phyloP scores from a whole-genome alignment of 1,284 basidiomycete species.

The Trichosporon inkin region DNA sequence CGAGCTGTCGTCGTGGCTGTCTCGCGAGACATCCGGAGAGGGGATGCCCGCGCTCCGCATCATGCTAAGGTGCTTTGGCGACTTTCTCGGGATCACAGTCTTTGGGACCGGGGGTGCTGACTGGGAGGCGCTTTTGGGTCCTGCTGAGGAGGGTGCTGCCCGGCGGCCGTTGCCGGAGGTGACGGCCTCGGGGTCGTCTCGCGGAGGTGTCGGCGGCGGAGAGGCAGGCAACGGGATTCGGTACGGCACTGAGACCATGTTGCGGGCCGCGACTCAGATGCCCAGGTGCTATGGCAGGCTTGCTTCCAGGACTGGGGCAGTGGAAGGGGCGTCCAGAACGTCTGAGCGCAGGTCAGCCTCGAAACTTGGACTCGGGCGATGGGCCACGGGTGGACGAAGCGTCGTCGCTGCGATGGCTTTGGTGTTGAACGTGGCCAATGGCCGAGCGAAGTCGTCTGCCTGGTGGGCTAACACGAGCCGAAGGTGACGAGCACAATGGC shows the following conservation, averaged over 20 bases:
- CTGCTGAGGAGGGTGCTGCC: background rate
- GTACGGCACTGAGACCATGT: conserved; percentile 22
- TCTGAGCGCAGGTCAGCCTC: background rate
- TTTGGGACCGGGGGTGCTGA: background rate
- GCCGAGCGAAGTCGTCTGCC: background rate
- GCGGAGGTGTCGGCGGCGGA: conserved; percentile 24
- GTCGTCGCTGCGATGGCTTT: background rate
- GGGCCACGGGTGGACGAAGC: background rate
- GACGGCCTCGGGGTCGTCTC: background rate
- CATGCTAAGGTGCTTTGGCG: background rate
- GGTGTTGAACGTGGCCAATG: background rate
- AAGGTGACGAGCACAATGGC: background rate
- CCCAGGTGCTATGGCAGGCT: background rate
- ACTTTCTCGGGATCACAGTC: background rate
- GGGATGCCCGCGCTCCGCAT: conserved; percentile 11
- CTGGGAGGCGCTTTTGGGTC: background rate
- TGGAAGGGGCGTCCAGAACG: background rate
- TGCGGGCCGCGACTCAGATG: background rate
- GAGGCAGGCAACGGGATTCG: conserved; percentile 17
- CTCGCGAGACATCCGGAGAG: conserved; percentile 13
- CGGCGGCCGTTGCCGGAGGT: background rate
- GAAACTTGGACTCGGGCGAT: background rate
- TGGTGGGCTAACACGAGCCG: background rate
- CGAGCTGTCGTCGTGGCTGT: conserved; percentile 9
- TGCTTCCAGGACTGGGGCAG: background rate